Evolutionary conservation across 2,329 filamentous ascomycete species (phyloP).

Genomic region (Trichoderma koningiopsis): DNA sequence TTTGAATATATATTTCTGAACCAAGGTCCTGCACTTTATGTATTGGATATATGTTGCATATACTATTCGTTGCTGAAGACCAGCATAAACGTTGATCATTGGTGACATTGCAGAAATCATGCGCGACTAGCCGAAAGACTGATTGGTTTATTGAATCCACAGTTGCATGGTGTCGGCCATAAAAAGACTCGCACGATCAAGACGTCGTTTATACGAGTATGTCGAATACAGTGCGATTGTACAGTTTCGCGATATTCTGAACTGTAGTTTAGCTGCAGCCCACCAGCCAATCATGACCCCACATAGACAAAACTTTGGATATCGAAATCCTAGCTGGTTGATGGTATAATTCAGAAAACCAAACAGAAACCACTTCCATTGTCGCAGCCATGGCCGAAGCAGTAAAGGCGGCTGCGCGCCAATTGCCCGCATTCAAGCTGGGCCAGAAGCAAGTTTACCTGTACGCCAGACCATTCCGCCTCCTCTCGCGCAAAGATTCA

Average conservation of each 20-base stretch:
- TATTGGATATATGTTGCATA: background rate
- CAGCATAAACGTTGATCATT: background rate
- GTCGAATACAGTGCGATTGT: background rate
- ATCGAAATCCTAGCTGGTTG: conserved; percentile 2
- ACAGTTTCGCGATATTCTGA: background rate
- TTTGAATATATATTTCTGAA: background rate
- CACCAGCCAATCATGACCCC: conserved; percentile 10
- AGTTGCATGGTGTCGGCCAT: background rate
- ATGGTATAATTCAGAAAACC: background rate
- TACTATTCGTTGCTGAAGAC: background rate
- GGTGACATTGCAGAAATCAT: background rate
- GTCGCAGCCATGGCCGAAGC: conserved; percentile 43
- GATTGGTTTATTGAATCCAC: background rate
- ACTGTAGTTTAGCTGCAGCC: background rate
- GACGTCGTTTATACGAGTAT: background rate
- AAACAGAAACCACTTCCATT: background rate
- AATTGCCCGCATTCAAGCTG: conserved; percentile 49
- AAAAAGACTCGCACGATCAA: background rate
- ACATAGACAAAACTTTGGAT: conserved; percentile 16
- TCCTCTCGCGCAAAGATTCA: background rate
- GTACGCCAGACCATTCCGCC: conserved; percentile 41
- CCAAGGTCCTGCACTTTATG: no score
- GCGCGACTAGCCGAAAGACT: background rate
- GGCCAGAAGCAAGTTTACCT: conserved; percentile 59
- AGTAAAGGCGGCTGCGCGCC: conserved; percentile 43